These are phyloP conservation scores for Emiliania huxleyi DNA, from an alignment of 78 protist species.

Conservation along the genomic window DNA sequence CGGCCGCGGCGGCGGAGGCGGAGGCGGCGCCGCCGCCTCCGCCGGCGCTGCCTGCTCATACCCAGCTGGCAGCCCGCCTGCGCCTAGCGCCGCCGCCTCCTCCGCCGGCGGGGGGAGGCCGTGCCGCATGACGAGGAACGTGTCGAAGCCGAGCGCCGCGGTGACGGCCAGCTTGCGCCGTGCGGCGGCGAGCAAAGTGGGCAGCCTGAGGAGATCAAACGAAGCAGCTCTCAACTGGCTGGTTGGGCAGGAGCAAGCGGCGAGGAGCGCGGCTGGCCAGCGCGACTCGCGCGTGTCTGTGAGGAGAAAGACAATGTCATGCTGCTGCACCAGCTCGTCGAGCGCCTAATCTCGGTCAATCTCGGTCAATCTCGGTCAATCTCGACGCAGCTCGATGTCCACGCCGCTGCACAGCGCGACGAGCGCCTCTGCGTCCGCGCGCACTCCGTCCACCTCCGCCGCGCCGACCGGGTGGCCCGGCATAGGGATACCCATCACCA, in stretches of 20 bases:
- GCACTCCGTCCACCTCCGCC: not conserved
- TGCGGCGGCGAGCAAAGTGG: slow-evolving; percentile 76
- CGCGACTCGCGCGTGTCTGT: slow-evolving; percentile 95
- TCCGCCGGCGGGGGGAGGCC: slow-evolving; percentile 56
- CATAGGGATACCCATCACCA: slow-evolving; percentile 90
- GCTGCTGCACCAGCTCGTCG: slow-evolving; percentile 62
- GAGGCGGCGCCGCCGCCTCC: not conserved
- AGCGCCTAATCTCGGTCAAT: no score
- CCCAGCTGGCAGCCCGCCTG: no score
- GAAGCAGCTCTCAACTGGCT: no score
- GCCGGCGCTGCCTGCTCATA: not conserved
- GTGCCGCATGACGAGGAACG: slow-evolving; percentile 91
- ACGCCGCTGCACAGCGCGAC: no score
- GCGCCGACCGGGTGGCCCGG: slow-evolving; percentile 88
- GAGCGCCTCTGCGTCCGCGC: not conserved
- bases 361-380: no score
- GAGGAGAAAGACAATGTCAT: slow-evolving; percentile 92
- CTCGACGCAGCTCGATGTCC: no score
- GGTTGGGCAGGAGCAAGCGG: no score
- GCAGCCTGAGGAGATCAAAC: slow-evolving; percentile 75
- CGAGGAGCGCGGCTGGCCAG: slow-evolving; percentile 84
- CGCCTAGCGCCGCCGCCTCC: not conserved
- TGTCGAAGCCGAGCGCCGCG: slow-evolving; percentile 96
- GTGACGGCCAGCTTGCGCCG: slow-evolving; percentile 66
- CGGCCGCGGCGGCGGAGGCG: not conserved